These are phyloP conservation scores for Tieghemostelium lacteum DNA, from an alignment of 78 protist genomes.

Conservation along the genomic window DNA sequence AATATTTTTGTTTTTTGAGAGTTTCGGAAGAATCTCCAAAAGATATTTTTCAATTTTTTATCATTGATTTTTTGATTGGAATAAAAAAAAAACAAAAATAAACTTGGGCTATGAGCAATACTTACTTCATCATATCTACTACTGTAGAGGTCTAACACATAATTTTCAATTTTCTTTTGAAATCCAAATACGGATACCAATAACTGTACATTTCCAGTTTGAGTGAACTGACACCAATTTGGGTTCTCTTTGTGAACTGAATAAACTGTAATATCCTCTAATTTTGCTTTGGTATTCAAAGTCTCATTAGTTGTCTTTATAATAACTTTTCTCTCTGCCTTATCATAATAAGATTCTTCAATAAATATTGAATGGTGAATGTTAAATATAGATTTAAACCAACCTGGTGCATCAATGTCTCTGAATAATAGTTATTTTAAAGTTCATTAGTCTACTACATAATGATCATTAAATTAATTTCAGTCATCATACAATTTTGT, in stretches of 20 bases:
- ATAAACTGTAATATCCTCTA: slow-evolving; percentile 59
- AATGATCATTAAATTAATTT: no score
- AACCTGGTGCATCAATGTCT: slow-evolving; percentile 78
- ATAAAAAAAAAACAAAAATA: background rate
- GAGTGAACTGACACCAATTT: slow-evolving; percentile 76
- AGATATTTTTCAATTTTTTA: background rate
- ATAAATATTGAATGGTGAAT: slow-evolving; percentile 57
- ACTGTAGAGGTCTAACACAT: slow-evolving; percentile 31
- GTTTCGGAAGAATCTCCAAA: background rate
- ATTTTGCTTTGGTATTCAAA: slow-evolving; percentile 30
- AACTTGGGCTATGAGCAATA: background rate
- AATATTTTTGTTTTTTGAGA: background rate
- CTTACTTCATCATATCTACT: slow-evolving; percentile 56
- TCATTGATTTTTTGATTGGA: background rate
- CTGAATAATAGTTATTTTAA: no score
- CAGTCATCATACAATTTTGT: no score
- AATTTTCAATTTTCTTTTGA: slow-evolving; percentile 73
- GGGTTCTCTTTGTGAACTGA: slow-evolving; percentile 50
- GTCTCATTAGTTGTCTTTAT: slow-evolving; percentile 71
- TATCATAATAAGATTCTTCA: slow-evolving; percentile 60
- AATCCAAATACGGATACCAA: slow-evolving; percentile 71
- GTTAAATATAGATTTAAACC: slow-evolving; percentile 76
- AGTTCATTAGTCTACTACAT: no score
- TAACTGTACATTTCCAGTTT: slow-evolving; percentile 62
- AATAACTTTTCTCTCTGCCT: slow-evolving; percentile 23